Evolutionary conservation across 2,329 filamentous ascomycete species (phyloP).

Genomic region (Ceratocystis ficicola): DNA sequence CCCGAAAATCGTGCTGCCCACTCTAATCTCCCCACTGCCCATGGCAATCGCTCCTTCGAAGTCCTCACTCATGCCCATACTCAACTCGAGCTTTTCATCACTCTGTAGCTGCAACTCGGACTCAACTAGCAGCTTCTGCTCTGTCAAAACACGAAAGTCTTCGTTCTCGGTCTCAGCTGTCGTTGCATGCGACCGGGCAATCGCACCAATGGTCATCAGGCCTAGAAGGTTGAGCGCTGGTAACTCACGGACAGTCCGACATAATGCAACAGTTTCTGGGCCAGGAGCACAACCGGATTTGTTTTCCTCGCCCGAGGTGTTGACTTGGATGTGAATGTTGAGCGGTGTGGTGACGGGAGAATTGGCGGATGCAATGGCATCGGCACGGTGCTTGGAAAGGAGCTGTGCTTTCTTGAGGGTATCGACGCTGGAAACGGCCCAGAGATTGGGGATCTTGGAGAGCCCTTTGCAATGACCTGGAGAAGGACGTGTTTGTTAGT

Average conservation of each 20-base stretch:
- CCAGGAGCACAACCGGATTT: slow-evolving; percentile 73
- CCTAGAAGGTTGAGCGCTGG: slow-evolving; percentile 64
- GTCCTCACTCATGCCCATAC: slow-evolving; percentile 98
- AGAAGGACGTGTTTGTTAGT: slow-evolving; percentile 10
- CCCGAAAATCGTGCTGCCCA: slow-evolving; percentile 92
- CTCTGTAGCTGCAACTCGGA: slow-evolving; percentile 36
- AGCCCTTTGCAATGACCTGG: slow-evolving; percentile 83
- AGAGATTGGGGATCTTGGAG: slow-evolving; percentile 77
- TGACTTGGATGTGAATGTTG: slow-evolving; percentile 81
- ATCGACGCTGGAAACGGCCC: slow-evolving; percentile 85
- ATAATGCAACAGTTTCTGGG: slow-evolving; percentile 49
- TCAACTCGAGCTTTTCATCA: slow-evolving; percentile 56
- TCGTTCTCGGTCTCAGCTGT: slow-evolving; percentile 74
- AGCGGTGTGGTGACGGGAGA: slow-evolving; percentile 34
- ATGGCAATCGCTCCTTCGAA: slow-evolving; percentile 76
- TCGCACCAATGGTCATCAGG: slow-evolving; percentile 94
- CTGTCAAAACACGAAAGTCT: slow-evolving; percentile 61
- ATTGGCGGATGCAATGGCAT: slow-evolving; percentile 35
- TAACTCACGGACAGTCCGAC: slow-evolving; percentile 59
- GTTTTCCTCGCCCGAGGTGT: slow-evolving; percentile 75
- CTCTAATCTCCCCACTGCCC: slow-evolving; percentile 79
- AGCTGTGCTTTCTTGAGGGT: slow-evolving; percentile 73
- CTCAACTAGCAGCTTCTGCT: slow-evolving; percentile 59
- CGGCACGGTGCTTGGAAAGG: slow-evolving; percentile 62
- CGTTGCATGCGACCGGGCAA: slow-evolving; percentile 66